Evolutionary conservation across 331 rosid species (phyloP), one percentile per base, ranked within the genome.

Genomic region (Saraca asoca): DNA sequence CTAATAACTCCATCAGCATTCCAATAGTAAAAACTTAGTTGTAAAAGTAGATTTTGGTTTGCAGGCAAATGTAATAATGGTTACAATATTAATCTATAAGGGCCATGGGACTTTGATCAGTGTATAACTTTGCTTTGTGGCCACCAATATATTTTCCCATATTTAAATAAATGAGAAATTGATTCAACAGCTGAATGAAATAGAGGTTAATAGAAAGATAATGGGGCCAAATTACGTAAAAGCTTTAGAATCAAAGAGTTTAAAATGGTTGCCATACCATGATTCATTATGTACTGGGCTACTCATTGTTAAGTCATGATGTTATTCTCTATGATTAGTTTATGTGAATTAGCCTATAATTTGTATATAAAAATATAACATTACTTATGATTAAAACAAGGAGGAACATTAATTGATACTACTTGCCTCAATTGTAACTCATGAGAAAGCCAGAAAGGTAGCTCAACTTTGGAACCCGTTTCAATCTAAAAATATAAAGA

Each of bases 381-480:
- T 72, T 93, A 90, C 97, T 81, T 86, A 80, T 87, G 91, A 79
- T 87, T 85, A 76, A 93, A 90, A 80, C 97, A 84, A 44, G 87
- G n/a, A 45, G 98, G 97, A 11, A 86, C 73, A 75, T 78, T 78
- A 69, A 86, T 79, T 39, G 86, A 80, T 50, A 71, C 91, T 35
- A 87, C 85, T 86, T 93, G 91, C 74, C 96, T 78, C 57, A 68
- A 61, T 53, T 93, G 95, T 33, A 93, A 81, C 68, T 93, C 96
- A 33, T 86, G 81, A 45, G 91, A 96, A 77, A 93, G 98, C 98
- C 98, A 93, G 70, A 90, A 90, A 19, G 98, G 97, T 61, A 93
- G 81, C 71, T 87, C 94, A 62, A 93, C 95, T 76, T 86, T 93
- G 19, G 97, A 93, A 65, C 90, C 96, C 12, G 83, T 46, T 84